Evolutionary conservation across 306 rosid genomes (phyloP).

Genomic region (Luffa acutangula): DNA sequence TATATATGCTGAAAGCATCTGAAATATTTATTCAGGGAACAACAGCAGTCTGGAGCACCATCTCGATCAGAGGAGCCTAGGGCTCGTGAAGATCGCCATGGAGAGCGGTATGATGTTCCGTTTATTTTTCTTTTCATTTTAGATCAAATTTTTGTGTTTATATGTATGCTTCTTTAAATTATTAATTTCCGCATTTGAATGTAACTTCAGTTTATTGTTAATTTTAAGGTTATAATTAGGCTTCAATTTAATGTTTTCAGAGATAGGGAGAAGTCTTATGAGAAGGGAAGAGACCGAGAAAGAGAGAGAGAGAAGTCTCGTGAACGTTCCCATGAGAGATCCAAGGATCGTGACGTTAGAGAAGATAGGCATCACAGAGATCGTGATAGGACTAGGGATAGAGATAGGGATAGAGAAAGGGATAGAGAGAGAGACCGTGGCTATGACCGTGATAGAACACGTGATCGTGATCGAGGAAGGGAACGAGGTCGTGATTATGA

Average conservation of each 20-base stretch:
- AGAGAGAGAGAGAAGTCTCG: constrained; percentile 57
- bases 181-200: background rate
- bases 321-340: constrained; percentile 66
- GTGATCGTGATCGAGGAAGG: constrained; percentile 52
- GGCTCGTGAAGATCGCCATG: constrained; percentile 70
- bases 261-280: constrained; percentile 87
- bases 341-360: constrained; percentile 68
- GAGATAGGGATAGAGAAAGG: constrained; percentile 44
- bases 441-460: constrained; percentile 54
- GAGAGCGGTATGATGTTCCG: constrained; percentile 47
- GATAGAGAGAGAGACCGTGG: constrained; percentile 72
- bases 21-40: constrained; percentile 56
- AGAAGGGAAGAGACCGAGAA: constrained; percentile 66
- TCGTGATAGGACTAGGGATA: constrained; percentile 55
- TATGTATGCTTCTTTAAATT: background rate
- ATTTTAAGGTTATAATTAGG: constrained; percentile 4
- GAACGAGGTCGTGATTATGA: constrained; percentile 56
- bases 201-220: constrained; percentile 4
- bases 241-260: constrained; percentile 25
- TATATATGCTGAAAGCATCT: constrained; percentile 1
- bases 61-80: constrained; percentile 93
- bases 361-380: constrained; percentile 93
- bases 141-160: background rate
- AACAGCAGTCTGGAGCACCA: constrained; percentile 58
- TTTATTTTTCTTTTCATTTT: background rate